phyloP scores from a whole-genome alignment of 2,329 filamentous ascomycete species.

The Rhinocladiella mackenziei region DNA sequence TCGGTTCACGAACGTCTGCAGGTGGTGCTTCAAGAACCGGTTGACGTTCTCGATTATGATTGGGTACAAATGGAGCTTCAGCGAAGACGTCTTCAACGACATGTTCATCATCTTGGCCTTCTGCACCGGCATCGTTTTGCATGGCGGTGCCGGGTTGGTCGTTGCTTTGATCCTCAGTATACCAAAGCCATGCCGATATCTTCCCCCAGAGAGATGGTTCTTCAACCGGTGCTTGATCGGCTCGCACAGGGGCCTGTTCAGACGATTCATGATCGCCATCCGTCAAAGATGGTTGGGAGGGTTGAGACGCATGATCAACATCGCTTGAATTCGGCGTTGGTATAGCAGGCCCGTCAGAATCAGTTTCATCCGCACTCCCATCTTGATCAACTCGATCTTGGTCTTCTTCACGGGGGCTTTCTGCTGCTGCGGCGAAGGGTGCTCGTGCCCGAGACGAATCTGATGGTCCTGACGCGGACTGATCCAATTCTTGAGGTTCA shows the following conservation, averaged over 20 bases:
- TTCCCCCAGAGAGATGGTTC: conserved; percentile 23
- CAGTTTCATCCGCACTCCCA: not conserved
- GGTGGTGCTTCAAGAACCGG: conserved; percentile 8
- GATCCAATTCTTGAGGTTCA: not conserved
- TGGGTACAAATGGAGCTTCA: conserved; percentile 59
- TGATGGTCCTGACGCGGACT: not conserved
- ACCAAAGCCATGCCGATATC: conserved; percentile 46
- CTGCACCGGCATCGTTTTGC: not conserved
- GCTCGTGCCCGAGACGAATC: not conserved
- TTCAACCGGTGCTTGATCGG: not conserved
- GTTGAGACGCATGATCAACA: conserved; percentile 1
- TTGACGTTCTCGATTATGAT: conserved; percentile 35
- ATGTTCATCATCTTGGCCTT: conserved; percentile 52
- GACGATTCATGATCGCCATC: not conserved
- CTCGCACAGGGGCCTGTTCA: not conserved
- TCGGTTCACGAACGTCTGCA: conserved; percentile 46
- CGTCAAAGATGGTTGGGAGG: too few species aligned
- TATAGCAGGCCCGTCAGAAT: conserved; percentile 10
- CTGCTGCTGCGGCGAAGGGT: conserved; percentile 1
- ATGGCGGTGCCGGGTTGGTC: conserved; percentile 42
- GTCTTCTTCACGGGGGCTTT: not conserved
- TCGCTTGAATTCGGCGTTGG: conserved; percentile 16
- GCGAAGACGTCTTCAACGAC: conserved; percentile 56
- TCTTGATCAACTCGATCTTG: not conserved
- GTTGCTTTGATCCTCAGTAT: conserved; percentile 34